Base-by-base conservation (phyloP, 305 asterid species). In the Lippia alba region DNA sequence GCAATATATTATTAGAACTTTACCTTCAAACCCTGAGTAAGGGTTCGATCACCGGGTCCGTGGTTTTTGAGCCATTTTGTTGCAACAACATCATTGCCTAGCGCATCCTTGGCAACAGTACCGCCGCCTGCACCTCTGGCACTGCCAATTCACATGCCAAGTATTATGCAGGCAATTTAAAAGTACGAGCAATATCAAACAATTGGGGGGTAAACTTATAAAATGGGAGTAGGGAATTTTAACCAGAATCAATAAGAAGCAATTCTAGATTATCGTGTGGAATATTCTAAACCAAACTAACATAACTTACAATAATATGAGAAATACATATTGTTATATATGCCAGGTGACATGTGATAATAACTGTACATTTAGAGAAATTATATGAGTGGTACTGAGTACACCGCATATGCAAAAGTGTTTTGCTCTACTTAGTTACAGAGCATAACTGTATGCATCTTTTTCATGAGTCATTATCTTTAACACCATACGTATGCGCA, bases 41-140 rank as follows among this genome's bases (percentile, higher is more conserved):
- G 99, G 76, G 99, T 91, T 34, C 97, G 80, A 68, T 90, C 91
- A 33, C 96, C 96, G 17, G 97, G 99, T 24, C 92, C 84, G 39
- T 94, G 97, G 60, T 49, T 82, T 69, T 81, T 72, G 67, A 90
- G 82, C 92, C 94, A 90, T 61, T 67, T 87, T 0, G 55, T 74
- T 0, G 85, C 99, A 66, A 87, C 3, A 9, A 94, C 85, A 70
- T 94, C 97, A 56, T 91, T 91, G 20, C 98, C 97, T 41, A 87
- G 59, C 8, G 96, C 97, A 82, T 91, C 96, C 79, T 89, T 94
- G n/a, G 98, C 98, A 6, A 78, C 55, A 5, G 50, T 74, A 64
- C 98, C 97, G 45, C 85, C 85, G 8, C 78, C 73, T 48, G 55
- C 61, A 8, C 89, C 84, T 24, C 94, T 85, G 3, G 71, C n/a